Evolutionary conservation across 768 basidiomycete genomes (phyloP), one percentile per base, ranked within the genome.

Genomic region (Leccinum pellstonianum): DNA sequence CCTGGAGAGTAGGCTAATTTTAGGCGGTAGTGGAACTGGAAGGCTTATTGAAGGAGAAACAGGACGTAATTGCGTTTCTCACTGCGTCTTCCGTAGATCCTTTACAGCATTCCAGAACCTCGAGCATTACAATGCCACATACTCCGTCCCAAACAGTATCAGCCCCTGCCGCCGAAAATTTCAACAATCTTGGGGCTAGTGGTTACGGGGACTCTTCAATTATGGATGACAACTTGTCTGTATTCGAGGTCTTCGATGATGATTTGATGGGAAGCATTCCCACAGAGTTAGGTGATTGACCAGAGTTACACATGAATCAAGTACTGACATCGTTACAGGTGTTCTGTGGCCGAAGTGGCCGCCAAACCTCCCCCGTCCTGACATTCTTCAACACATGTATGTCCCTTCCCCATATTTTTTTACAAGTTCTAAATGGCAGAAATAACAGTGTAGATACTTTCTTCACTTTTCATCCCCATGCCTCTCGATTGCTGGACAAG

Each of bases 391-490:
- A 46, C 88, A 90, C 67, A 72, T 91, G 87, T 88, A 63, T 66
- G 85, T 73, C n/a, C 48, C 55, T 25, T 43, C 23, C 33, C 1
- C 9, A 23, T 43, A 53, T 50, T 4, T 11, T 27, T 27, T 27
- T 8, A 25, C 47, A 10, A 6, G 19, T 25, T 33, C 33, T 64
- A 12, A 57, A 37, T 12, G 15, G 21, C 21, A 23, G 38, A 19
- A 23, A 33, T 19, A 25, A 52, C 59, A 90, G 88, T 49, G 83
- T 91, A 55, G 88, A 92, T 35, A 84, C 84, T 3, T 95, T 93
- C 74, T 94, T 94, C 71, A 77, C 80, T 11, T 88, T 85, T 66
- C 87, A 90, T 52, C 91, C 90, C 12, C 86, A 90, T 63, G 85
- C 89, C 3, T 78, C 80, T 59, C 84, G 87, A 37, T 76, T 94